Evolutionary conservation across 148 eudicot genomes (phyloP).

Genomic region (Talinum fruticosum): DNA sequence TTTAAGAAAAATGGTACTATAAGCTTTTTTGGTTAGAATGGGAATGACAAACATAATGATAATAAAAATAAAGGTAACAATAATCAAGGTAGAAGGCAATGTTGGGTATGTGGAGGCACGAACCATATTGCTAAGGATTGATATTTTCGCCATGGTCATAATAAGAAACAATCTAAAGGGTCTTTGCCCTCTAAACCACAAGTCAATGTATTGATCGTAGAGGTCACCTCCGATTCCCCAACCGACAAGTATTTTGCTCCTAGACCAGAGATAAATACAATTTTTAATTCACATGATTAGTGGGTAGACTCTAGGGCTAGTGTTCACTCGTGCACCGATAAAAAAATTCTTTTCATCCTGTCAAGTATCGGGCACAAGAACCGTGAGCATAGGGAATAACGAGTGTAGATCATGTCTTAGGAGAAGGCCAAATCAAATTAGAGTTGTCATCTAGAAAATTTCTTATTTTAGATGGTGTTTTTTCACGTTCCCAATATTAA

Average conservation of each 20-base stretch:
- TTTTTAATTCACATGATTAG: constrained; percentile 11
- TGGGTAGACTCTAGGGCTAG: constrained; percentile 14
- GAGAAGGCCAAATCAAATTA: constrained; percentile 12
- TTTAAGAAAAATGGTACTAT: constrained; percentile 4
- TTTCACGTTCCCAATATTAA: constrained; percentile 18
- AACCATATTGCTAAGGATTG: constrained; percentile 12
- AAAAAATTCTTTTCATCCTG: not conserved
- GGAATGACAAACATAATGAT: not conserved
- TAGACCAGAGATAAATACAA: not conserved
- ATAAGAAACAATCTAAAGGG: not conserved
- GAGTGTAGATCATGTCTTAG: constrained; percentile 8
- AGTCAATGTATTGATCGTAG: not conserved
- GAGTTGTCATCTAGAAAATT: constrained; percentile 2
- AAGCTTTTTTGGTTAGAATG: not conserved
- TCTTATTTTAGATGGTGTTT: constrained; percentile 6
- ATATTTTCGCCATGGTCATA: not conserved
- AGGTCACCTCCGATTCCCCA: not conserved
- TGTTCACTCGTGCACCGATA: constrained; percentile 4
- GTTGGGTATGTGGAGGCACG: not conserved
- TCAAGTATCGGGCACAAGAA: not conserved
- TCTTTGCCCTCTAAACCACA: not conserved
- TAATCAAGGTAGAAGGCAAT: not conserved
- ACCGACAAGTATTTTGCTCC: constrained; percentile 1
- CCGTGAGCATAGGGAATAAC: constrained; percentile 16
- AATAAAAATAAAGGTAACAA: not conserved